These are phyloP conservation scores for Aspergillus sp. DNA, from an alignment of 2,329 filamentous ascomycete species.

Conservation along the genomic window DNA sequence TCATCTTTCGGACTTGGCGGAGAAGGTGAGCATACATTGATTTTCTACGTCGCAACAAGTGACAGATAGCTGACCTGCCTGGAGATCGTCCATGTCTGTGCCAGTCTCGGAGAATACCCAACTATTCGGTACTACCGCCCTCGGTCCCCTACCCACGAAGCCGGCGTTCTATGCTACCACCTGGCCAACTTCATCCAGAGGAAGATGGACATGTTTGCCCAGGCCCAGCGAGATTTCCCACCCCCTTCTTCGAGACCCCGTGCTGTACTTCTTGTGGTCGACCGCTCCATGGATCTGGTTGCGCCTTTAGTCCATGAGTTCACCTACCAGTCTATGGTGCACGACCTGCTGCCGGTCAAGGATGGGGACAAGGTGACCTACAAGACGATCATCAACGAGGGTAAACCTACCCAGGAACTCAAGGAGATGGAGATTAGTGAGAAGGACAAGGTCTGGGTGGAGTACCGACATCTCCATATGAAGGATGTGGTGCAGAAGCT, in stretches of 20 bases:
- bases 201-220: constrained; percentile 83
- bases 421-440: constrained; percentile 92
- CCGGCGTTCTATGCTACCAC: constrained; percentile 80
- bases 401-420: constrained; percentile 65
- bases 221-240: constrained; percentile 81
- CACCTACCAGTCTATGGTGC: constrained; percentile 97
- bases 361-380: constrained; percentile 88
- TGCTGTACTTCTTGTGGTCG: constrained; percentile 80
- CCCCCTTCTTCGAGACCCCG: constrained; percentile 70
- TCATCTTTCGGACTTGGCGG: constrained; percentile 81
- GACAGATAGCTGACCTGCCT: constrained; percentile 10
- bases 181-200: constrained; percentile 88
- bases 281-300: constrained; percentile 88
- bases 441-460: constrained; percentile 91
- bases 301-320: constrained; percentile 92
- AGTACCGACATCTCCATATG: constrained; percentile 94
- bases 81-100: constrained; percentile 81
- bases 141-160: constrained; percentile 73
- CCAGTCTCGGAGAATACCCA: constrained; percentile 89
- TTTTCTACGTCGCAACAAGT: background rate
- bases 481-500: constrained; percentile 94
- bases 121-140: constrained; percentile 89
- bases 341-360: constrained; percentile 84
- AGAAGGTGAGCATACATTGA: constrained; percentile 62
- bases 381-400: constrained; percentile 74